Base-by-base conservation (phyloP, 306 rosid species). In the Acacia melanoxylon region DNA sequence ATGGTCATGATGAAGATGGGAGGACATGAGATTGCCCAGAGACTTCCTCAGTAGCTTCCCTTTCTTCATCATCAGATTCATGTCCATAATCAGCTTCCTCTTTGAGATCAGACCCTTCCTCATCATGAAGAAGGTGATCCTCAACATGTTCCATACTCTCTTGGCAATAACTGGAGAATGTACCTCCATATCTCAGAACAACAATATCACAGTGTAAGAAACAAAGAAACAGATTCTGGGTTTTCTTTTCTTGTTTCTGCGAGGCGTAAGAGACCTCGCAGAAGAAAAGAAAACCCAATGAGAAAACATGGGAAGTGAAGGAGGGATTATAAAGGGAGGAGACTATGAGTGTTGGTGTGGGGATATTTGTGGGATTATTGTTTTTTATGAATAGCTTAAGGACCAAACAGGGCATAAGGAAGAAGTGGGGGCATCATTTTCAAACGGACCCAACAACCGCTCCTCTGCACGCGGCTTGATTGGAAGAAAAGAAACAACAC, bases 1-100 rank as follows among this genome's bases (percentile, higher is more conserved):
- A 25, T 44, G 67, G 31, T 85, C 80, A 40, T 84, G 82, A 48
- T 87, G 45, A 8, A 29, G 45, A 66, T 63, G 80, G 51, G 44
- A 77, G 49, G 84, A 77, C 82, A 85, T 87, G 76, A 87, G 78
- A 41, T 87, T 87, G 82, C 84, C 78, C 10, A 89, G 67, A 45
- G 85, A 87, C 84, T 85, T 85, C 65, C 85, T 85, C 45, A 87
- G 82, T 3, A 87, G 27, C 45, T 81, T 89, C 52, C 90, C 90
- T 87, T 87, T 85, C 83, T 89, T 89, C 76, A 89, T 80, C 90
- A 85, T 89, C 68, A 87, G 24, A 56, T 87, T 89, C 86, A 85
- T 81, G 84, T 87, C 89, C 88, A 89, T 79, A 19, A 89, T 81
- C 86, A 89, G 72, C 81, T 86, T 89, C 70, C 90, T 83, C 82